These are phyloP conservation scores for Tolypocladium tundrense DNA, from an alignment of 2,329 filamentous ascomycete genomes.

Conservation along the genomic window DNA sequence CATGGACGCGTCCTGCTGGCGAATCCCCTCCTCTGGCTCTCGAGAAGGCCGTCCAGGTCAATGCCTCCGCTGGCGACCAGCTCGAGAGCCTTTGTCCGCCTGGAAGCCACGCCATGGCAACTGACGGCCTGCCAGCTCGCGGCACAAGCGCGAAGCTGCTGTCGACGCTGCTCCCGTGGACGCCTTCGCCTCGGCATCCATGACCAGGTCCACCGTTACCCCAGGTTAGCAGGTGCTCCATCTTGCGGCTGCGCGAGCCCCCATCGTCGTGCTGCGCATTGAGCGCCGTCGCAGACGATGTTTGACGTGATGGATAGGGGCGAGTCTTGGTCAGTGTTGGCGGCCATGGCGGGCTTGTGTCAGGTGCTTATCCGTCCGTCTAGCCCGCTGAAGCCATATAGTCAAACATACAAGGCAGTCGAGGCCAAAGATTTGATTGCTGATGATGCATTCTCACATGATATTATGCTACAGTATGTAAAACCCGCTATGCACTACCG, in stretches of 20 bases:
- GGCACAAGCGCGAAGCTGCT: constrained; percentile 26
- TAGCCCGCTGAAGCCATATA: too few species aligned
- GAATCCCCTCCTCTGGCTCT: constrained; percentile 1
- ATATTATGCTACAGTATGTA: neutral
- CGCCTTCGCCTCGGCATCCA: constrained; percentile 27
- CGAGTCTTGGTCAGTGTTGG: constrained; percentile 22
- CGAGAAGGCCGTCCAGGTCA: constrained; percentile 17
- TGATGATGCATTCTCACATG: neutral
- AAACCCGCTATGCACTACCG: neutral
- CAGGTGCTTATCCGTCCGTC: neutral
- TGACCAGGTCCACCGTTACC: constrained; percentile 33
- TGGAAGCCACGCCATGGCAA: constrained; percentile 34
- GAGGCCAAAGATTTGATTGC: neutral
- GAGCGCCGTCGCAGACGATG: constrained; percentile 25
- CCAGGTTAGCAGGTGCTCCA: constrained; percentile 32
- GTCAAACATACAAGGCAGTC: too few species aligned
- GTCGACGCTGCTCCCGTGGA: constrained; percentile 8
- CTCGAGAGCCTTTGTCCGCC: constrained; percentile 34
- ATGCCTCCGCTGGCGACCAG: constrained; percentile 34
- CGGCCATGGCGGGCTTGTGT: constrained; percentile 9
- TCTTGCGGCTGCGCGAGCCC: constrained; percentile 6
- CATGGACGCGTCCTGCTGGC: neutral
- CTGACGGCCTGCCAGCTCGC: constrained; percentile 23
- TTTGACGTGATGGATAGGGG: constrained; percentile 33
- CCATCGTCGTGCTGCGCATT: constrained; percentile 14